phyloP scores from a whole-genome alignment of 2,329 filamentous ascomycete genomes.

The Fusarium duplospermum region DNA sequence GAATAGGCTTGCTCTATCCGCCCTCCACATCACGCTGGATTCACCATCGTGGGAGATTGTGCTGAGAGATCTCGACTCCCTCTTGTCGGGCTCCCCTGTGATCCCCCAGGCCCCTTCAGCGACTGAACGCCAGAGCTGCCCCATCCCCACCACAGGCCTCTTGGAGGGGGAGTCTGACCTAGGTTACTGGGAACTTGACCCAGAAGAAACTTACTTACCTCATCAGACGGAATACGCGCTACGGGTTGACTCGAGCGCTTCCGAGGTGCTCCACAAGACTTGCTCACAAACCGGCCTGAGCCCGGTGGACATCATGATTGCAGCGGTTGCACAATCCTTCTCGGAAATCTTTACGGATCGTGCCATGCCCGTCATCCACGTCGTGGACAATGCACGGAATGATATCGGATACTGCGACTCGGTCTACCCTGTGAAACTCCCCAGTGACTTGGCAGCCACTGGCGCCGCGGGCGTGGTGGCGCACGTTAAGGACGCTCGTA shows the following conservation, averaged over 20 bases:
- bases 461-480: no score
- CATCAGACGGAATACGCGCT: conserved; percentile 5
- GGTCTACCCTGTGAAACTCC: no score
- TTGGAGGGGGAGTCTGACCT: not conserved
- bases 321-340: conserved; percentile 5
- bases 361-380: not conserved
- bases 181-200: conserved; percentile 10
- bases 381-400: not conserved
- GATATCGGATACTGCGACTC: no score
- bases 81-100: conserved; percentile 3
- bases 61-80: not conserved
- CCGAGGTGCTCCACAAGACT: not conserved
- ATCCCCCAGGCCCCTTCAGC: not conserved
- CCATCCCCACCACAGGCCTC: not conserved
- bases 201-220: conserved; percentile 5
- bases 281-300: not conserved
- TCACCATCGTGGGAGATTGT: not conserved
- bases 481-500: no score
- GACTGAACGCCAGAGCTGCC: no score
- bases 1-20: not conserved
- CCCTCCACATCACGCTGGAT: conserved; percentile 1
- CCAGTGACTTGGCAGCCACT: no score
- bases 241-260: not conserved
- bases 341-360: conserved; percentile 2
- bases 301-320: conserved; percentile 3